Evolutionary conservation across 169 alveolate species (phyloP).

Genomic region (Blepharisma undulans): DNA sequence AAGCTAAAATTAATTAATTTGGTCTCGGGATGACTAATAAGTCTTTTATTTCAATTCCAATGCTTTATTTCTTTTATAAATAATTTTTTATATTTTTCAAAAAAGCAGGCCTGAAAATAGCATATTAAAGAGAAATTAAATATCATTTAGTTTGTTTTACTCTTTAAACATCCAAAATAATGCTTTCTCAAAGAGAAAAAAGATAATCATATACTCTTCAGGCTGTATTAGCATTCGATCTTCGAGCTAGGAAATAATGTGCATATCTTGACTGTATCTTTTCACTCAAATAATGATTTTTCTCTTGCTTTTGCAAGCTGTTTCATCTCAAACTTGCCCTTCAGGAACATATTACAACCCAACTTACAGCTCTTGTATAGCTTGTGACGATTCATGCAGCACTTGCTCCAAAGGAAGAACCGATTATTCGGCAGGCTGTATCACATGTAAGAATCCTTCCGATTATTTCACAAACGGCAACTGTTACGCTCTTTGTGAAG

Average conservation of each 20-base stretch:
- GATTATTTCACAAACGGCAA: background rate
- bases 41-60: too few species aligned
- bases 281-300: background rate
- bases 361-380: background rate
- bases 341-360: background rate
- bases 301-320: background rate
- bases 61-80: too few species aligned
- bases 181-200: too few species aligned
- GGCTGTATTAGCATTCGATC: too few species aligned
- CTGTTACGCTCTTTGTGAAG: background rate
- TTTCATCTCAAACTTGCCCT: background rate
- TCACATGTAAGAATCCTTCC: background rate
- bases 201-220: too few species aligned
- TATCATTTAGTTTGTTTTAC: too few species aligned
- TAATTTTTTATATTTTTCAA: too few species aligned
- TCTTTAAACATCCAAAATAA: too few species aligned
- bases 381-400: background rate
- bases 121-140: too few species aligned
- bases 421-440: background rate
- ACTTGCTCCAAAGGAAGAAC: background rate
- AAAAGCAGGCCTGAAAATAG: too few species aligned
- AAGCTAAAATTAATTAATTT: too few species aligned
- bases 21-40: too few species aligned
- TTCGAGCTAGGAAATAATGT: background rate
- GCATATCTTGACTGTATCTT: background rate